Evolutionary conservation across 441 rosid genomes (phyloP), one percentile per base, ranked within the genome.

Genomic region (Arabidopsis lyrata): DNA sequence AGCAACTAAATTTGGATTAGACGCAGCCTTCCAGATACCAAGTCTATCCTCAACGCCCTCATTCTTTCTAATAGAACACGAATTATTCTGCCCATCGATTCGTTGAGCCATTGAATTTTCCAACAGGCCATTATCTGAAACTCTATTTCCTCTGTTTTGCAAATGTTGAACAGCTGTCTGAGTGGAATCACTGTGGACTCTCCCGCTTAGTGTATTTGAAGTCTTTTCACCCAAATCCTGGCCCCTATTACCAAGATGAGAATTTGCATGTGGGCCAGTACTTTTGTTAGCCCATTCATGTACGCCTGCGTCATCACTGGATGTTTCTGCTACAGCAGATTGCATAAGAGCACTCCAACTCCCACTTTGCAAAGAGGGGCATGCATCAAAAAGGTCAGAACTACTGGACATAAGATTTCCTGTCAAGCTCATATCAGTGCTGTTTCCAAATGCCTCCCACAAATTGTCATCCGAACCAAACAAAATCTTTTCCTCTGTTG

Each of bases 401-500:
- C 77, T 78, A 72, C 83, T 92, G 68, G 86, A 63, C 48, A 81
- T 68, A 73, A 75, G 78, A 50, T 62, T 73, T 61, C 88, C 81
- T 66, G 83, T 78, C 29, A 88, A 45, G 54, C 78, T 86, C 74
- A 80, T 57, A 74, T 73, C 84, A 47, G 78, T 63, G 68, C 86
- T 77, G 77, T 50, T 82, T 66, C 95, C 89, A 86, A 87, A 86
- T 61, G 89, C 84, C 58, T 85, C 91, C 98, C 95, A 93, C 70
- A 86, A 69, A 84, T 73, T 87, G 66, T 87, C 97, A 86, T 90
- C 97, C 13, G 91, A 85, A 78, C 96, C 96, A 83, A 84, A 91
- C 84, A 94, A 84, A 82, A 94, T 86, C 82, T 81, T 94, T 79
- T 88, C 96, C 80, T 94, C 98, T 12, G 91, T 84, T 66, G 97